Evolutionary conservation across 495 filamentous ascomycete genomes (phyloP).

Genomic region (Aspergillus hancockii): DNA sequence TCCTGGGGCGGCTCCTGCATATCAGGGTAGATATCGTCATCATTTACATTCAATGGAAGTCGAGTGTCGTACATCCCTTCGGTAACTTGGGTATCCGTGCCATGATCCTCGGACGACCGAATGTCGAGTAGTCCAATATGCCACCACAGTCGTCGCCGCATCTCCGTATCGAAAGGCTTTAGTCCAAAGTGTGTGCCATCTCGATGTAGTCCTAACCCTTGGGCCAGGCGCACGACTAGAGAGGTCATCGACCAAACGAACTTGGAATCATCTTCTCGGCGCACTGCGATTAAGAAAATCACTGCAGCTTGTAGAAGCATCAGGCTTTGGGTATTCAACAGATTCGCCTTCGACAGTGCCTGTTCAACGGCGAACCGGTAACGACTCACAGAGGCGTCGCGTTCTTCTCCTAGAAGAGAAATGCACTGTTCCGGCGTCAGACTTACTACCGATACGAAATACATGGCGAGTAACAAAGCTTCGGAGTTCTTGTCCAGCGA

Average conservation of each 20-base stretch:
- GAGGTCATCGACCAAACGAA: constrained; percentile 70
- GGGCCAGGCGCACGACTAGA: constrained; percentile 75
- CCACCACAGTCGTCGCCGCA: constrained; percentile 85
- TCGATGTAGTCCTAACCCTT: constrained; percentile 77
- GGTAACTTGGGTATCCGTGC: constrained; percentile 72
- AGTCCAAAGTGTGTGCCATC: constrained; percentile 75
- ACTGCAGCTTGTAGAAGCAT: constrained; percentile 77
- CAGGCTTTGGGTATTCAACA: constrained; percentile 73
- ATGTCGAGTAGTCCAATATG: constrained; percentile 75
- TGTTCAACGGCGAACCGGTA: constrained; percentile 84
- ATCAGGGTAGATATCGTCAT: constrained; percentile 68
- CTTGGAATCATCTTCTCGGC: constrained; percentile 63
- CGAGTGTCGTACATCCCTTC: constrained; percentile 72
- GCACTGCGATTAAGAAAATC: constrained; percentile 67
- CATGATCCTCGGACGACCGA: constrained; percentile 80
- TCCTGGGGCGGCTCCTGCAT: constrained; percentile 60
- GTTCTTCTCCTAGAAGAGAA: constrained; percentile 37
- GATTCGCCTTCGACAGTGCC: constrained; percentile 70
- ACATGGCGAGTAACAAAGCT: constrained; percentile 76
- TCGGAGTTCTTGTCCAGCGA: constrained; percentile 62
- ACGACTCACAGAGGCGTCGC: constrained; percentile 51
- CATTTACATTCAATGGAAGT: constrained; percentile 78
- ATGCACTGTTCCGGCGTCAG: constrained; percentile 52
- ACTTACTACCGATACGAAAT: constrained; percentile 72
- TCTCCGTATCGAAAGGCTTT: constrained; percentile 78